phyloP scores from a whole-genome alignment of 345 rosid species.

The Lepidium sativum region DNA sequence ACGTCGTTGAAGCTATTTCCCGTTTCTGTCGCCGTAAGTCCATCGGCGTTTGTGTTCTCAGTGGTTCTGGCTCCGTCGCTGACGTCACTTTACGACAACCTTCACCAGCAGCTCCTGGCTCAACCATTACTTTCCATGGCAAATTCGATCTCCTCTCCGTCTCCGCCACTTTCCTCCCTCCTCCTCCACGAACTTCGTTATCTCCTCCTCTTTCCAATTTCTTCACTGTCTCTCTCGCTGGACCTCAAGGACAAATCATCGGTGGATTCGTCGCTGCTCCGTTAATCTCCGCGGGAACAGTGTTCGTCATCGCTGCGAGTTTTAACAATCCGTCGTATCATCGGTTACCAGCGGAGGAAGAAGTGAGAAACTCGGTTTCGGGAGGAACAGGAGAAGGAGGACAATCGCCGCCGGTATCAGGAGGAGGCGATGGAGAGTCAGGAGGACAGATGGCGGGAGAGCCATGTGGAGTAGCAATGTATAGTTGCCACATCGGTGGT shows the following conservation, averaged over 20 bases:
- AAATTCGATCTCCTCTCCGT: constrained; percentile 79
- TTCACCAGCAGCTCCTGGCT: constrained; percentile 56
- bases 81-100: constrained; percentile 89
- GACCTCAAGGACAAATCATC: constrained; percentile 90
- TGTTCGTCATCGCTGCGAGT: constrained; percentile 68
- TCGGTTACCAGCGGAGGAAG: constrained; percentile 45
- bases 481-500: constrained; percentile 47
- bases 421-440: constrained; percentile 54
- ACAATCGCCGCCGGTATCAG: constrained; percentile 46
- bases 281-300: constrained; percentile 57
- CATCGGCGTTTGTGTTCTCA: constrained; percentile 57
- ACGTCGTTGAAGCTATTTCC: constrained; percentile 52
- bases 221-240: constrained; percentile 70
- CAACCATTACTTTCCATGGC: constrained; percentile 81
- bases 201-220: constrained; percentile 39
- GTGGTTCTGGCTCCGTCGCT: constrained; percentile 84
- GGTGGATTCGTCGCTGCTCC: constrained; percentile 81
- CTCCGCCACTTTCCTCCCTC: constrained; percentile 70
- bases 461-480: constrained; percentile 56
- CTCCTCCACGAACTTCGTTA: constrained; percentile 33
- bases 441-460: too few species aligned
- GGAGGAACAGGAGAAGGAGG: constrained; percentile 44
- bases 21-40: constrained; percentile 59
- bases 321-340: constrained; percentile 68
- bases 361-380: constrained; percentile 33